Base-by-base conservation (phyloP, 768 basidiomycete genomes). In the Tricholoma sp. region DNA sequence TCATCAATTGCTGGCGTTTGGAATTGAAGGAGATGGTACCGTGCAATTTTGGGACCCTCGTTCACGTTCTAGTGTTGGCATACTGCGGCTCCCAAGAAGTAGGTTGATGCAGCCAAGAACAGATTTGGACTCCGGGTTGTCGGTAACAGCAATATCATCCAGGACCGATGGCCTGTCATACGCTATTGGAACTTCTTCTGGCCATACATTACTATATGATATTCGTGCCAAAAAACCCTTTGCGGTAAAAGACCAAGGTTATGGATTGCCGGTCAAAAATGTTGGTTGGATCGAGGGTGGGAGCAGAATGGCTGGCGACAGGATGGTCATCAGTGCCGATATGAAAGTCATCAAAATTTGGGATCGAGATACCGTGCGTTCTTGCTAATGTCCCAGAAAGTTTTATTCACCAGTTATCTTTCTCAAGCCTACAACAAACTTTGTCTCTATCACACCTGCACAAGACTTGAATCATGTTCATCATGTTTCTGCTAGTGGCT, bases 281-380 rank as follows among this genome's bases (percentile, higher is more conserved):
- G 82, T 98, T 3, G 69, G 78, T 13, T 99, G 97, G 97, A 83
- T 98, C 17, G 91, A 95, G 64, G 91, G 91, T 34, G 91, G 90
- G 10, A 83, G 78, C 53, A 77, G 80, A 62, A 91, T 89, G 85
- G 89, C 88, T 2, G 92, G 92, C 50, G 89, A 91, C 47, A 89
- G 91, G 0, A 82, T 94, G 76, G 82, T 99, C 15, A 76, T 95
- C 53, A 95, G 89, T 69, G 92, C 94, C 0, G 97, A 99, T 72
- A 91, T 86, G 70, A 98, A 98, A 69, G 96, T 99, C 28, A 82
- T 98, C 65, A 99, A 99, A 72, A 88, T 98, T 29, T 99, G 97
- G 97, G 90, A 94, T 66, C 82, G 87, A 53, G 82, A 89, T 69
- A 80, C 80, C 39, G 92, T 92, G 73, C 53, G 89, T 74, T 37